These are phyloP conservation scores for Oligophagozyma castellii DNA, from an alignment of 1,139 yeast genomes.

Conservation along the genomic window DNA sequence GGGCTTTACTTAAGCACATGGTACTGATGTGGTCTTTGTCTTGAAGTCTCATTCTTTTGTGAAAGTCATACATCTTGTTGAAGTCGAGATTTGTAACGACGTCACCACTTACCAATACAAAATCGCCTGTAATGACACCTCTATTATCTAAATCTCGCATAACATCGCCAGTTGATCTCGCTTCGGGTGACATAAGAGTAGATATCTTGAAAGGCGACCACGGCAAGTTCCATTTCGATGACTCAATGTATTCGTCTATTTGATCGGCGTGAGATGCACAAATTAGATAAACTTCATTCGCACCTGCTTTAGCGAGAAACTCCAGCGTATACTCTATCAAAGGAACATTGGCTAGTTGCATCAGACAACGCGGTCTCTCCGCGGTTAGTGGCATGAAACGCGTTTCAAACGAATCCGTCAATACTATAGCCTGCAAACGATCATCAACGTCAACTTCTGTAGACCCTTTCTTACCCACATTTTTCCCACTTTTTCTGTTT, in stretches of 20 bases:
- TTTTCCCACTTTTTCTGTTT: slow-evolving; percentile 9
- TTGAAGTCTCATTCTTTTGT: slow-evolving; percentile 49
- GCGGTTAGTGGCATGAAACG: slow-evolving; percentile 86
- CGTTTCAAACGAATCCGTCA: slow-evolving; percentile 86
- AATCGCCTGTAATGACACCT: slow-evolving; percentile 81
- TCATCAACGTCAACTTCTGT: slow-evolving; percentile 48
- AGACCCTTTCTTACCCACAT: slow-evolving; percentile 33
- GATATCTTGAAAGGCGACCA: slow-evolving; percentile 70
- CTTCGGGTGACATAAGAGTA: slow-evolving; percentile 74
- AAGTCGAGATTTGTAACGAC: slow-evolving; percentile 85
- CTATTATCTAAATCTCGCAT: slow-evolving; percentile 90
- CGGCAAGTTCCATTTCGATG: slow-evolving; percentile 65
- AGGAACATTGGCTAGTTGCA: slow-evolving; percentile 89
- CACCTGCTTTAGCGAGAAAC: slow-evolving; percentile 83
- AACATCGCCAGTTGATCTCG: slow-evolving; percentile 90
- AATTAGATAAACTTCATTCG: slow-evolving; percentile 77
- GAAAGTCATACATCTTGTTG: slow-evolving; percentile 56
- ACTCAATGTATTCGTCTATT: slow-evolving; percentile 66
- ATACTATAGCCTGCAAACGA: slow-evolving; percentile 80
- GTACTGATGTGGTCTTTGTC: slow-evolving; percentile 90
- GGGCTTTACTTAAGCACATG: slow-evolving; percentile 79
- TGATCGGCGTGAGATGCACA: slow-evolving; percentile 86
- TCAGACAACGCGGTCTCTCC: slow-evolving; percentile 71
- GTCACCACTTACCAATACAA: slow-evolving; percentile 82
- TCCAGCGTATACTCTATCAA: slow-evolving; percentile 89